These are phyloP conservation scores for Syzygium aqueum DNA, from an alignment of 345 rosid genomes.

Conservation along the genomic window DNA sequence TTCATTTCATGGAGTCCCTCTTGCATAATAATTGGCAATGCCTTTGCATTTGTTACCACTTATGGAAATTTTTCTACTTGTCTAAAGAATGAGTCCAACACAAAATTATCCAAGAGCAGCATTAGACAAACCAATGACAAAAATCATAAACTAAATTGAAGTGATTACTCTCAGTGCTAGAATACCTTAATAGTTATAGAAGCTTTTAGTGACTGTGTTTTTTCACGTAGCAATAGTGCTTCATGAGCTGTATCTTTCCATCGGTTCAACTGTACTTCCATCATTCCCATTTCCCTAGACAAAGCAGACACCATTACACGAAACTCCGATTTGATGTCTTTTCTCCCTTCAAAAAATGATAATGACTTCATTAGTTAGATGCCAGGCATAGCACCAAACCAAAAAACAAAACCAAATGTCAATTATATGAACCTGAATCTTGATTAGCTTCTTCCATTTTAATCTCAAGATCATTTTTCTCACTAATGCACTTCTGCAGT, in stretches of 20 bases:
- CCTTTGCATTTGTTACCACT: neutral
- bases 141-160: conserved; percentile 1
- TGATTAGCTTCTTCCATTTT: conserved; percentile 79
- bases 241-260: conserved; percentile 89
- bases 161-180: neutral
- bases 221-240: conserved; percentile 56
- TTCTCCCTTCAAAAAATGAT: conserved; percentile 45
- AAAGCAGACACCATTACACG: conserved; percentile 85
- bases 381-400: neutral
- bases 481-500: conserved; percentile 60
- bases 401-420: neutral
- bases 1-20: neutral
- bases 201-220: conserved; percentile 49
- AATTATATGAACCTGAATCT: conserved; percentile 56
- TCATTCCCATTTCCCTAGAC: conserved; percentile 89
- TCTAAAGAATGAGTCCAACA: neutral
- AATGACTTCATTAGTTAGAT: conserved; percentile 3
- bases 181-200: conserved; percentile 62
- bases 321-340: conserved; percentile 80
- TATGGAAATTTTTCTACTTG: neutral
- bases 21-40: neutral
- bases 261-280: conserved; percentile 82
- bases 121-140: neutral
- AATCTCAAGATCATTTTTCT: conserved; percentile 82
- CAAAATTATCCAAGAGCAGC: neutral